phyloP scores from a whole-genome alignment of 108 stramenopile genomes.

The Cyclotella atomus region DNA sequence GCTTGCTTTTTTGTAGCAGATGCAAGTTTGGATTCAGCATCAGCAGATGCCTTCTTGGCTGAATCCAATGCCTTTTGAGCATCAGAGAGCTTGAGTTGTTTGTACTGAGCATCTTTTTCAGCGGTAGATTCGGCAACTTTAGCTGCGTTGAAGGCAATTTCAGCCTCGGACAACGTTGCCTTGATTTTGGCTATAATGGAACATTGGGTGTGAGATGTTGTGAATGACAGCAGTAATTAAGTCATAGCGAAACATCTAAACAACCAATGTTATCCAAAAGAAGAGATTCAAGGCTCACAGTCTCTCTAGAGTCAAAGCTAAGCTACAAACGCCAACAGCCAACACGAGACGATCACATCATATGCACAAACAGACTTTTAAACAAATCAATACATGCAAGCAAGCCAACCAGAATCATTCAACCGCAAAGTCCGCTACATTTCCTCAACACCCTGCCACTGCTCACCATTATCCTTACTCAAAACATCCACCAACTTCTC shows the following conservation, averaged over 20 bases:
- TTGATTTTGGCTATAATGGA: conserved; percentile 3
- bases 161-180: background rate
- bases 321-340: too few relatives aligned
- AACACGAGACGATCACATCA: too few relatives aligned
- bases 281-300: too few relatives aligned
- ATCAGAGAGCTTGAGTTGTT: conserved; percentile 4
- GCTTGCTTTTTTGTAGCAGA: conserved; percentile 4
- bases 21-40: conserved; percentile 15
- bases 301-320: too few relatives aligned
- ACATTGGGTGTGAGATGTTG: background rate
- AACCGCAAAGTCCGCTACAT: too few relatives aligned
- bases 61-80: conserved; percentile 13
- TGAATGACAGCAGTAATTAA: background rate
- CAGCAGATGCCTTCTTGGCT: conserved; percentile 4
- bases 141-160: conserved; percentile 8
- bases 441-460: too few relatives aligned
- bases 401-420: too few relatives aligned
- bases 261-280: too few relatives aligned
- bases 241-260: too few relatives aligned
- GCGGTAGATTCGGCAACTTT: conserved; percentile 6
- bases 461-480: conserved; percentile 13
- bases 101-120: background rate
- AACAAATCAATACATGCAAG: too few relatives aligned
- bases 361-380: too few relatives aligned
- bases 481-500: conserved; percentile 18